Evolutionary conservation across 768 basidiomycete species (phyloP), one percentile per base, ranked within the genome.

Genomic region (Leccinellum luteum): DNA sequence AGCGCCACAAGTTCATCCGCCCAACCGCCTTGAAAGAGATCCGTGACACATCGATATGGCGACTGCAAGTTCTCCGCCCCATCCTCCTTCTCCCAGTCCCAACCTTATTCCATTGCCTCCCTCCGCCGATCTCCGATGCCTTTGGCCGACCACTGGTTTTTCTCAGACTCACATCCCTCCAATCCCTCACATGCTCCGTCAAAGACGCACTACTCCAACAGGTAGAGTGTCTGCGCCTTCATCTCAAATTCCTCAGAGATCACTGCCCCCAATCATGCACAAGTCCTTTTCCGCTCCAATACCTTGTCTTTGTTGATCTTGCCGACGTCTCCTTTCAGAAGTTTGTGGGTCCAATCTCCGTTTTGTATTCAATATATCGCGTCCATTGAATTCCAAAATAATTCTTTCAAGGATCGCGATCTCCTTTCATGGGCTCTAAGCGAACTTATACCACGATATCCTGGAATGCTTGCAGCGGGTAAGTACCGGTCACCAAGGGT

Each of bases 381-480:
- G 12, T 45, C 43, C 15, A 28, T 53, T 54, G 19, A 59, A 47
- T 54, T 60, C 51, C 53, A 15, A 28, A 55, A 17, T 38, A 54
- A 60, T 14, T 25, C 23, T 35, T 52, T 44, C 23, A 58, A 90
- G 85, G 81, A 80, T 64, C 65, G 85, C 38, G 85, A 89, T 60
- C 70, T 88, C 7, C 75, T 87, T 45, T 76, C 79, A 19, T 91
- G 86, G 85, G 79, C 81, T 48, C 65, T 85, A 57, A 80, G 80
- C 58, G 87, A 91, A 62, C 76, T 87, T 30, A 76, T 86, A 44
- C 87, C 88, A 35, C 80, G 81, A 52, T 90, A 84, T 74, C 87
- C 90, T 52, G 89, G 89, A 54, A 82, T 91, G 83, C 73, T 91
- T 30, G 87, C 83, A 34, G 87, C 85, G 69, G 86, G 89, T 85